Base-by-base conservation (phyloP, 2,329 filamentous ascomycete species). In the Dactylellina leptospora region DNA sequence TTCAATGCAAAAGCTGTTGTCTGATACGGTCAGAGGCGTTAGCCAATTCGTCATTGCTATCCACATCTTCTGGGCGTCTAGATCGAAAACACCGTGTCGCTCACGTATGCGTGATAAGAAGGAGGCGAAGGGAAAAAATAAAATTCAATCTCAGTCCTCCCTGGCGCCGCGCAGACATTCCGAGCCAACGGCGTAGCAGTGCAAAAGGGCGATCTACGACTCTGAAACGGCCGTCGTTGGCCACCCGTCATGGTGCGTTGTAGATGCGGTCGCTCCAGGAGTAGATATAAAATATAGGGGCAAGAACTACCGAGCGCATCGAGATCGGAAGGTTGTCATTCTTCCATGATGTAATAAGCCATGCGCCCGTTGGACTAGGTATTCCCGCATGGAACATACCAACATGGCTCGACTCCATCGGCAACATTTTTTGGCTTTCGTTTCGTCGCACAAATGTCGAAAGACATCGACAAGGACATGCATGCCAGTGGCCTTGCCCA, bases 161-260 rank as follows among this genome's bases (percentile, higher is more conserved):
- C 51, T 42, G 51, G 20, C 50, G 48, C 56, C 60, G 47, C 38
- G 62, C 45, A 53, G 54, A 60, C 48, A 40, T 60, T 72, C 25
- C 40, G 44, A 20, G 50, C 68, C 59, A 72, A 72, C 68, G 33
- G 66, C 51, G 58, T 45, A 58, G 59, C 47, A 33, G 30, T 6
- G 40, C n/a, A 50, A 20, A 45, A 18, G n/a, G n/a, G 20, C 45
- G 68, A 72, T 72, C 59, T 48, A 40, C 59, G 48, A 27, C 42
- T 54, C 68, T 72, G 68, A 72, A 72, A 72, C 68, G 59, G 25
- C n/a, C 45, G 45, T 53, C 53, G 55, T 71, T 71, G 58, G 66
- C 66, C 66, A 71, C 66, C 59, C 22, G 51, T 33, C 48, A 42
- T 38, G 30, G 54, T 60, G 66, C 44, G 30, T 53, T 55, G 58